Percentiles rank a stretch among this genome's conserved stretches.
Conservation (phyloP, 768 basidiomycete genomes). For the Pleurotus pulmonarius region DNA sequence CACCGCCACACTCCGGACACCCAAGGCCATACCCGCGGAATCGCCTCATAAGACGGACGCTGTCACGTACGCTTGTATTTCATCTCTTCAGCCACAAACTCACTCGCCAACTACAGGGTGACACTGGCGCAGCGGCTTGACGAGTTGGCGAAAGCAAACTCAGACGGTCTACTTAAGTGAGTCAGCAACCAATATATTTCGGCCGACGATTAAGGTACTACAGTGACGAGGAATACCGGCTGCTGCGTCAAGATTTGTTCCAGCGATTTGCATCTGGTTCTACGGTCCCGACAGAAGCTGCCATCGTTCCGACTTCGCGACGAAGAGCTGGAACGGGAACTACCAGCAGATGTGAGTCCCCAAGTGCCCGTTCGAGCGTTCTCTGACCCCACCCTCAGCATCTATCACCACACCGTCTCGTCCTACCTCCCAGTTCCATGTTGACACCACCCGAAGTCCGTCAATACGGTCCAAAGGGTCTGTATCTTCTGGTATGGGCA, state of each 20-base stretch:
- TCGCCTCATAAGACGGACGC: not conserved
- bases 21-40: not conserved
- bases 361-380: not conserved
- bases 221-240: conserved; percentile 73
- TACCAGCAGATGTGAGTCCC: conserved; percentile 2
- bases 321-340: conserved; percentile 6
- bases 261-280: conserved; percentile 45
- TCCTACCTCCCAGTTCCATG: conserved; percentile 7
- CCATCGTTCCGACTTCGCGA: conserved; percentile 23
- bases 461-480: conserved; percentile 20
- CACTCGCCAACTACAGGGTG: conserved; percentile 20
- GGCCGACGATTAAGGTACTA: not conserved
- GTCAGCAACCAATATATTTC: conserved; percentile 14
- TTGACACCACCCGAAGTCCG: conserved; percentile 13
- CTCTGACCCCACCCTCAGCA: not conserved
- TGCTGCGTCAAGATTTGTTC: conserved; percentile 66
- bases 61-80: conserved; percentile 4
- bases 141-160: conserved; percentile 65
- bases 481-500: conserved; percentile 27
- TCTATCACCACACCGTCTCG: conserved; percentile 9
- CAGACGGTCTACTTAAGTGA: conserved; percentile 63
- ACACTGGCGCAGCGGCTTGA: conserved; percentile 61
- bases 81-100: not conserved
- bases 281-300: conserved; percentile 24
- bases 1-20: not conserved